Base-by-base conservation (phyloP, 2,329 filamentous ascomycete species). In the Acrodontium crateriforme region DNA sequence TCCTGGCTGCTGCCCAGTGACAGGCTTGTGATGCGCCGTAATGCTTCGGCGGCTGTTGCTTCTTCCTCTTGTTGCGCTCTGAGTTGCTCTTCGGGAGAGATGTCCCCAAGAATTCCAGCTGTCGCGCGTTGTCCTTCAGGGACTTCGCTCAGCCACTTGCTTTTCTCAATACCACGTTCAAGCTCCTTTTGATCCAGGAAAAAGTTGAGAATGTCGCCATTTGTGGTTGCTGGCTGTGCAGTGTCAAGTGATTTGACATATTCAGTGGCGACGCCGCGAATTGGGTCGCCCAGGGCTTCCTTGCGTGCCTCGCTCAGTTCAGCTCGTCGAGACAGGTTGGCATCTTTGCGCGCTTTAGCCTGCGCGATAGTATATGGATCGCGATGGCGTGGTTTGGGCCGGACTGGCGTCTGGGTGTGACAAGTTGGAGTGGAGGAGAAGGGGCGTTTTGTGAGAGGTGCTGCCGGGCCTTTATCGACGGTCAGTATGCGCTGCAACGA, bases 311-410 rank as follows among this genome's bases (percentile, higher is more conserved):
- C 60, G 35, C 71, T 55, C 30, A 95, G 67, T 37, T 74, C 72
- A 37, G 71, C 65, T 46, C 78, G 82, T 28, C 82, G 74, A 47
- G 78, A 70, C 24, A 87, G 53, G 50, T 93, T 92, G 40, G 78
- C 81, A 8, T 78, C 73, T 56, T 87, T 92, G 37, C 82, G 76
- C 51, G 84, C 81, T 46, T 78, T 71, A 17, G 81, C 75, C 55
- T 91, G 82, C 3, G 78, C 78, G 56, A 78, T 71, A 34, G 76
- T 67, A 51, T 91, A 94, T 1, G 84, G 84, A 45, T 95, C 83
- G 49, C 72, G 70, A 50, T 78, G 74, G 34, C 69, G 69, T 37
- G 69, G 65, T 35, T 70, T 67, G 51, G 74, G 74, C 57, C 70
- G 70, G 40, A 46, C 47, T 1, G 48, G 50, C 28, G 20, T 22